These are phyloP conservation scores for Dalbergia oliveri DNA, from an alignment of 306 rosid species.

Conservation along the genomic window DNA sequence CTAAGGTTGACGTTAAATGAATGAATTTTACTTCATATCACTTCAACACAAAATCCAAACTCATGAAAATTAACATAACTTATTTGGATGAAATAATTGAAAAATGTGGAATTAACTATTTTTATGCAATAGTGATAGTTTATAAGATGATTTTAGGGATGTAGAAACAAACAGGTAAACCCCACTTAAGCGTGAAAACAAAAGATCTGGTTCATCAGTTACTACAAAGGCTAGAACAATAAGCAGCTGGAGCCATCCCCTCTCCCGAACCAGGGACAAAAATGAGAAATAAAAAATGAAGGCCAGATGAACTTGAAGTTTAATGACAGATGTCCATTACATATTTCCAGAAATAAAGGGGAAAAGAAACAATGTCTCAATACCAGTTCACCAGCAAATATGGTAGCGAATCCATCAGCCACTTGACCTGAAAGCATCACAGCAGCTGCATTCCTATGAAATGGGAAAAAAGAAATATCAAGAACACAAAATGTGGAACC, in stretches of 20 bases:
- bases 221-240: not conserved
- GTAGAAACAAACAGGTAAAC: slow-evolving; percentile 20
- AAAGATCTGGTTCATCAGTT: slow-evolving; percentile 13
- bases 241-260: not conserved
- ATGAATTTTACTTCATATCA: not conserved
- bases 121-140: slow-evolving; percentile 17
- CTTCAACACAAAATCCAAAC: slow-evolving; percentile 17
- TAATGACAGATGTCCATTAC: not conserved
- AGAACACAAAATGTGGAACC: slow-evolving; percentile 12
- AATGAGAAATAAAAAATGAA: not conserved
- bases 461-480: slow-evolving; percentile 8
- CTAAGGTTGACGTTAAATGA: slow-evolving; percentile 22
- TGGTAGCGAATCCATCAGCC: slow-evolving; percentile 88
- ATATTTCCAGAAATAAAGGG: slow-evolving; percentile 24
- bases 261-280: not conserved
- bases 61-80: slow-evolving; percentile 23
- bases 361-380: not conserved
- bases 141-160: not conserved
- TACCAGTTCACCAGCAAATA: slow-evolving; percentile 97
- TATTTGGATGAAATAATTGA: slow-evolving; percentile 9
- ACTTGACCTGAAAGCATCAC: slow-evolving; percentile 99
- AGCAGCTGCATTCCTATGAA: slow-evolving; percentile 76
- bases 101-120: slow-evolving; percentile 8
- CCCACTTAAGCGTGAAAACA: not conserved
- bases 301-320: slow-evolving; percentile 9